These are phyloP conservation scores for Mycosphaerella sp. DNA, from an alignment of 2,329 filamentous ascomycete genomes.

Conservation along the genomic window DNA sequence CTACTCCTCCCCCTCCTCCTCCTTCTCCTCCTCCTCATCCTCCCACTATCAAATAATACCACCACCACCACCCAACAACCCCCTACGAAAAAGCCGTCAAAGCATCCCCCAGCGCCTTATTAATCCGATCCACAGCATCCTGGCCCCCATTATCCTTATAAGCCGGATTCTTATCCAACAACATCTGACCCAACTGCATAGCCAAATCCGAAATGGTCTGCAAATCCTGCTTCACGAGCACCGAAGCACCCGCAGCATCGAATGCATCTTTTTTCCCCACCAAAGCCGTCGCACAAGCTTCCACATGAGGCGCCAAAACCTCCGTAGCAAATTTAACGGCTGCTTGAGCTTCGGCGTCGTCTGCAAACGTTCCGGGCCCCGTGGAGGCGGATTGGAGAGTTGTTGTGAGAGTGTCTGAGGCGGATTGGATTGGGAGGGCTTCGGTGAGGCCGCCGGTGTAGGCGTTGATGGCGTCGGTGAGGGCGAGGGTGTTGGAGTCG, in stretches of 20 bases:
- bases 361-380: background rate
- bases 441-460: conserved; percentile 3
- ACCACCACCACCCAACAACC: no score
- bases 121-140: background rate
- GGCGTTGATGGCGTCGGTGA: background rate
- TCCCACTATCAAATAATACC: no score
- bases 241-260: background rate
- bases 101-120: background rate
- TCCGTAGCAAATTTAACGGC: background rate
- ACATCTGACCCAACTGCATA: background rate
- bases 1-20: no score
- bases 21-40: no score
- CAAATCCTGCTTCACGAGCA: background rate
- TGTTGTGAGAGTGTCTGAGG: background rate
- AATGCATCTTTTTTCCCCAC: background rate
- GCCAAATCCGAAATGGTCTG: background rate
- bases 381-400: background rate
- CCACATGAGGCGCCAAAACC: background rate
- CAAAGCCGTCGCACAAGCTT: background rate
- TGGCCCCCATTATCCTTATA: background rate
- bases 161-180: background rate
- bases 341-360: background rate
- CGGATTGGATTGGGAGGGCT: conserved; percentile 1
- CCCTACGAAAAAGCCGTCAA: background rate
- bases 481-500: background rate